phyloP scores from a whole-genome alignment of 2,329 filamentous ascomycete genomes.

The Chaetomium strumarium region DNA sequence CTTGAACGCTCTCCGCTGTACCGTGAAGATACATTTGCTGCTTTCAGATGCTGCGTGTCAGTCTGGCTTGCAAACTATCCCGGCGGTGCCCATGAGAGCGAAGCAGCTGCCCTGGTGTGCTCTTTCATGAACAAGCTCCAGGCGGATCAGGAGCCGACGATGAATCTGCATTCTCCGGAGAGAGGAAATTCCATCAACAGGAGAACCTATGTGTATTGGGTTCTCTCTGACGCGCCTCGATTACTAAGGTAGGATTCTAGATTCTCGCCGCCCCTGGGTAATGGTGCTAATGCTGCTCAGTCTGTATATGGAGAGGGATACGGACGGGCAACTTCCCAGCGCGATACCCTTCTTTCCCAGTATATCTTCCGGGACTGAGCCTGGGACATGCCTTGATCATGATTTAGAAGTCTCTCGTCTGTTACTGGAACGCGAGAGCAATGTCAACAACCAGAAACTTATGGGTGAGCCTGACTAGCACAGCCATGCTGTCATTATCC shows the following conservation, averaged over 20 bases:
- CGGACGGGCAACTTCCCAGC: constrained; percentile 3
- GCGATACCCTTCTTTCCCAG: constrained; percentile 10
- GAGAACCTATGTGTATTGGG: constrained; percentile 19
- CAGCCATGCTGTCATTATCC: background rate
- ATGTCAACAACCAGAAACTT: constrained; percentile 16
- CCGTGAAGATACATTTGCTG: constrained; percentile 25
- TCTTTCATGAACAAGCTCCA: constrained; percentile 26
- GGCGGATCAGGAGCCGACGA: constrained; percentile 6
- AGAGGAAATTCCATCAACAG: background rate
- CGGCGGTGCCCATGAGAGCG: constrained; percentile 23
- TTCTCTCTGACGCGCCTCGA: constrained; percentile 17
- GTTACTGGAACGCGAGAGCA: constrained; percentile 20
- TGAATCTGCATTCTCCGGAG: background rate
- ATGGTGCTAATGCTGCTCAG: constrained; percentile 9
- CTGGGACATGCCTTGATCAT: constrained; percentile 1
- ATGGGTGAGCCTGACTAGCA: constrained; percentile 14
- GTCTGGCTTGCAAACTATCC: constrained; percentile 28
- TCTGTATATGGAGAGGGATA: constrained; percentile 16
- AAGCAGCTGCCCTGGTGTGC: constrained; percentile 25
- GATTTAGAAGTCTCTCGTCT: constrained; percentile 4
- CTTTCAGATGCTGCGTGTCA: constrained; percentile 28
- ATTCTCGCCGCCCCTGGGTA: too few relatives aligned
- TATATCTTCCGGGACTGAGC: background rate
- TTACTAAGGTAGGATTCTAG: constrained; percentile 13
- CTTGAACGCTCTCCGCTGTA: constrained; percentile 22